Evolutionary conservation across 352 stramenopile genomes (phyloP).

Genomic region (Phytopythium helicoides): DNA sequence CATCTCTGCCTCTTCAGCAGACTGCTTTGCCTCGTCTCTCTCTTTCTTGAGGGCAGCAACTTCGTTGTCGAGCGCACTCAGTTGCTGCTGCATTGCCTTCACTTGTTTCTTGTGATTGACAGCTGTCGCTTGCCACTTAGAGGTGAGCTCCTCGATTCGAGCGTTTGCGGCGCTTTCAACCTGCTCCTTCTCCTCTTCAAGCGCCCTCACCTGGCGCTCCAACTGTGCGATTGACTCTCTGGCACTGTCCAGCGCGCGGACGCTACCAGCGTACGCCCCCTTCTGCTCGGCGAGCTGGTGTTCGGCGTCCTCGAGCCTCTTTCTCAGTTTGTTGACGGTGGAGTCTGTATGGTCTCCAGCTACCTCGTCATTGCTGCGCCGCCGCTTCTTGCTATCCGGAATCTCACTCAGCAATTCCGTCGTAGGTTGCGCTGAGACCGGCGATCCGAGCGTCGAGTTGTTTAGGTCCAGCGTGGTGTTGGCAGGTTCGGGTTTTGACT

Average conservation of each 20-base stretch:
- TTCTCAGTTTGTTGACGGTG: conserved; percentile 11
- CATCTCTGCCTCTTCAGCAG: conserved; percentile 10
- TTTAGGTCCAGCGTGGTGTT: conserved; percentile 9
- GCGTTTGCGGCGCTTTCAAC: conserved; percentile 16
- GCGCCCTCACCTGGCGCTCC: conserved; percentile 10
- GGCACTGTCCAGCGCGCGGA: conserved; percentile 30
- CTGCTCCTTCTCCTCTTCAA: conserved; percentile 21
- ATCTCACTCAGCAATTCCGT: neutral
- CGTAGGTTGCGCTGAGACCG: conserved; percentile 1
- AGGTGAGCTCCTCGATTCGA: conserved; percentile 1
- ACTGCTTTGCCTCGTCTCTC: conserved; percentile 10
- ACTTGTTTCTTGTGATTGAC: conserved; percentile 20
- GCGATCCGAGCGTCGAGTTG: conserved; percentile 14
- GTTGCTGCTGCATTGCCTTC: conserved; percentile 9
- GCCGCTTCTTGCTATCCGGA: conserved; percentile 13
- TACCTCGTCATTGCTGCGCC: conserved; percentile 15
- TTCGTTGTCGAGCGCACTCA: conserved; percentile 7
- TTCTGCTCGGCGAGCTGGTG: conserved; percentile 21
- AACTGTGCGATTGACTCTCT: conserved; percentile 26
- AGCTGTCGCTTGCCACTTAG: neutral
- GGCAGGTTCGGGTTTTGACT: conserved; percentile 8
- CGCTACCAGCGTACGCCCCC: conserved; percentile 23
- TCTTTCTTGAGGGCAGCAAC: conserved; percentile 11
- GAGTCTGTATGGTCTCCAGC: conserved; percentile 16
- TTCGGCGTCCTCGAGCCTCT: conserved; percentile 10